These are phyloP conservation scores for Erodium maritimum DNA, from an alignment of 345 rosid genomes.

Conservation along the genomic window DNA sequence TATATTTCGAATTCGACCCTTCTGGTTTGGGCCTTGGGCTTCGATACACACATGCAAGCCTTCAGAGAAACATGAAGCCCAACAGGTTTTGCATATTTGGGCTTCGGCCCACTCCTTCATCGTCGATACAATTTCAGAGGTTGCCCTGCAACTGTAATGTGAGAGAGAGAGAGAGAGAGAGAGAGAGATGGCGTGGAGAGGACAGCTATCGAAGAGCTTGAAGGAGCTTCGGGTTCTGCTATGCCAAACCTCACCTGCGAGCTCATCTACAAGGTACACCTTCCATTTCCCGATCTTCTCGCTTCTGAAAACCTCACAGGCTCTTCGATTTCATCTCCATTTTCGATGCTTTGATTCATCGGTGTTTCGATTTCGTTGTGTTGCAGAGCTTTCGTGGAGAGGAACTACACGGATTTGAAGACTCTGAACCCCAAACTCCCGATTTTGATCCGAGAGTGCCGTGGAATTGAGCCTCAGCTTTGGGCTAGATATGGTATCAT, in stretches of 20 bases:
- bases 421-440: slow-evolving; percentile 82
- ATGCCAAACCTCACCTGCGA: slow-evolving; percentile 21
- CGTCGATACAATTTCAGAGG: too few species aligned
- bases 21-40: too few species aligned
- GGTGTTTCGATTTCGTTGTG: too few species aligned
- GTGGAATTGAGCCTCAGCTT: slow-evolving; percentile 67
- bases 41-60: too few species aligned
- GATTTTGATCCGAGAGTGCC: slow-evolving; percentile 74
- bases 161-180: background rate
- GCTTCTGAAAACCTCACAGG: too few species aligned
- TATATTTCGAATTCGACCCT: too few species aligned
- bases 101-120: too few species aligned
- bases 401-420: slow-evolving; percentile 77
- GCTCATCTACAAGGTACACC: slow-evolving; percentile 16
- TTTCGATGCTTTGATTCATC: too few species aligned
- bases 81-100: too few species aligned
- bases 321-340: too few species aligned
- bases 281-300: background rate
- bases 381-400: slow-evolving; percentile 42
- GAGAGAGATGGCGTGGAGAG: slow-evolving; percentile 22
- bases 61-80: too few species aligned
- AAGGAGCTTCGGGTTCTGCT: slow-evolving; percentile 23
- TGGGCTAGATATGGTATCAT: slow-evolving; percentile 89
- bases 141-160: too few species aligned
- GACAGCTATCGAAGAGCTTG: slow-evolving; percentile 15